Conservation (phyloP, 2,329 filamentous ascomycete genomes). For the Trichocomaceae sp. region DNA sequence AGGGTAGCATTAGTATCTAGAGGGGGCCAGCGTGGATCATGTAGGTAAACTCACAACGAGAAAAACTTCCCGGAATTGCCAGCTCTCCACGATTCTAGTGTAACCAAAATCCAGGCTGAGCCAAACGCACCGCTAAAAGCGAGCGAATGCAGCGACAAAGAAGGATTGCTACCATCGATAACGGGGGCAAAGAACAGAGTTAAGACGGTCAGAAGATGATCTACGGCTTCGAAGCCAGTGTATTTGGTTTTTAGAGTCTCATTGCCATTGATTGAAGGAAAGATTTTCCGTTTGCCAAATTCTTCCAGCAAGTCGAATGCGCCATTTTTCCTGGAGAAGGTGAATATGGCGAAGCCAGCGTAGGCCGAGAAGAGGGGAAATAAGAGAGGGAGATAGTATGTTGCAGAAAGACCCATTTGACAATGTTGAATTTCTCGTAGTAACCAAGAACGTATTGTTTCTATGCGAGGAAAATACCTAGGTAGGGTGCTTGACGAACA, state of each 20-base stretch:
- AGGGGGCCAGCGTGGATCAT: not conserved
- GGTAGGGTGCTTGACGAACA: no score
- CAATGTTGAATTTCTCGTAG: no score
- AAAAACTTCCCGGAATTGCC: conserved; percentile 39
- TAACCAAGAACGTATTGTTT: no score
- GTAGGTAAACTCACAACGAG: conserved; percentile 33
- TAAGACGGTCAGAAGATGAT: conserved; percentile 26
- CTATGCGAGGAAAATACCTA: no score
- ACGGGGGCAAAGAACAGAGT: conserved; percentile 37
- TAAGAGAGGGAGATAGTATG: not conserved
- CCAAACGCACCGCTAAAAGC: conserved; percentile 38
- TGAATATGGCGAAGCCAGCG: conserved; percentile 29
- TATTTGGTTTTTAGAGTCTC: conserved; percentile 24
- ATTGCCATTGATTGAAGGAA: conserved; percentile 7
- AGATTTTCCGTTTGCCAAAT: conserved; percentile 21
- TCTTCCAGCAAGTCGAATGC: conserved; percentile 20
- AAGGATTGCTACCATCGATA: conserved; percentile 32
- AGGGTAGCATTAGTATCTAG: conserved; percentile 10
- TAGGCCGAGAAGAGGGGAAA: conserved; percentile 26
- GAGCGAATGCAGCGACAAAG: conserved; percentile 31
- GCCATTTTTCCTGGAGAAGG: conserved; percentile 30
- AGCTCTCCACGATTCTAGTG: conserved; percentile 40
- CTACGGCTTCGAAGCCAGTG: conserved; percentile 29
- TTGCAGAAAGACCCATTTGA: not conserved
- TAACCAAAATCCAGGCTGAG: conserved; percentile 38